Base-by-base conservation (phyloP, 345 rosid species). In the Anastatica hierochuntica region DNA sequence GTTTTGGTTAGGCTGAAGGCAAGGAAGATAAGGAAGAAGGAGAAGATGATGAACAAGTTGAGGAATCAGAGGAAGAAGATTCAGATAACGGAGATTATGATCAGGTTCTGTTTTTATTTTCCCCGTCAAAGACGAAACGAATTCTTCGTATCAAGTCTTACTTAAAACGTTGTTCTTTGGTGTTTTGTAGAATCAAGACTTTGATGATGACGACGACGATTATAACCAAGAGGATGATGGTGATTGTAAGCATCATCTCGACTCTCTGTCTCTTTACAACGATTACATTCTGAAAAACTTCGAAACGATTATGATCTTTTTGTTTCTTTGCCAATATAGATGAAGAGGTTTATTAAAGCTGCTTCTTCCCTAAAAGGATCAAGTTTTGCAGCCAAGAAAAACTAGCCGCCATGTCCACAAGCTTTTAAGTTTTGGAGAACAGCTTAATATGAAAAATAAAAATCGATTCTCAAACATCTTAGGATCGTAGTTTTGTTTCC, bases 151-250 rank as follows among this genome's bases (percentile, higher is more conserved):
- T 29, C 8, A 24, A n/a, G n/a, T n/a, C n/a, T n/a, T n/a, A n/a
- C n/a, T n/a, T n/a, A n/a, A n/a, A n/a, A 24, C 33, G 30, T 30
- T 1, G 8, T 49, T 42, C 4, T 40, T 27, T 18, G 14, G 8
- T 29, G 29, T 41, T 16, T 26, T 57, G 53, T 50, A 65, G 70
- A 34, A 13, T 43, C 31, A 11, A 26, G 53, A 26, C 47, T 65
- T 56, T 65, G 70, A 65, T 42, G 70, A 65, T 49, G 70, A 65
- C 42, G 70, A 65, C 0, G 70, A 65, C 10, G 70, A 65, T 27
- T 57, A 57, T 35, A 65, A 65, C 49, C 6, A 11, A 10, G 31
- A 14, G 0, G 63, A 50, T 4, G 64, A 43, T 33, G 45, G 38
- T 35, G 53, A 42, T 7, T 4, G 70, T 57, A 57, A 65, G 70